Conservation (phyloP, 352 stramenopile species). For the Phytophthora pinifolia region DNA sequence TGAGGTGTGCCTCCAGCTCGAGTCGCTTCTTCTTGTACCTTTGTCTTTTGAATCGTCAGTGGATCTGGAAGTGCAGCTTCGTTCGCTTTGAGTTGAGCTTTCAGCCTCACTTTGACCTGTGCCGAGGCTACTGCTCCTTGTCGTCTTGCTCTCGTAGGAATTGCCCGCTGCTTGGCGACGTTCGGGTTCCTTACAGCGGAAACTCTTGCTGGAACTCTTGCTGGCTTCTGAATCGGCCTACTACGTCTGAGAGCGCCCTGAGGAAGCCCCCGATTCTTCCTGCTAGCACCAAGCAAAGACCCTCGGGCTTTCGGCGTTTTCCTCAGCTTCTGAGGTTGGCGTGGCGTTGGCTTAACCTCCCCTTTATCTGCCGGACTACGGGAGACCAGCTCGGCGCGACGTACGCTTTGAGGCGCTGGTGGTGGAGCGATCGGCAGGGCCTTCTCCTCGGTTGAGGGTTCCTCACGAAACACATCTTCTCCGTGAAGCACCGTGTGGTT, state of each 20-base stretch:
- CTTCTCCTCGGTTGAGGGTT: slow-evolving; percentile 7
- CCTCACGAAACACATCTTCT: slow-evolving; percentile 63
- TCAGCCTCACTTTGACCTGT: slow-evolving; percentile 21
- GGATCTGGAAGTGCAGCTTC: slow-evolving; percentile 27
- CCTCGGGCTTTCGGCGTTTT: not conserved
- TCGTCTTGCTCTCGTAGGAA: slow-evolving; percentile 6
- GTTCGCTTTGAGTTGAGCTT: slow-evolving; percentile 15
- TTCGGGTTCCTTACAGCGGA: slow-evolving; percentile 6
- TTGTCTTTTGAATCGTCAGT: slow-evolving; percentile 2
- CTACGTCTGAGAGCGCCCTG: slow-evolving; percentile 11
- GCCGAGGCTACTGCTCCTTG: not conserved
- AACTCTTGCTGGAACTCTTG: slow-evolving; percentile 12
- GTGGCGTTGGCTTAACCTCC: slow-evolving; percentile 9
- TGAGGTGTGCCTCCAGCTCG: not conserved
- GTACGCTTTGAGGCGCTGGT: slow-evolving; percentile 10
- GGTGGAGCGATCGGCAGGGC: not conserved
- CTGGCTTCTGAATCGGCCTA: slow-evolving; percentile 15
- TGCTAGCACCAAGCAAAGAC: slow-evolving; percentile 12
- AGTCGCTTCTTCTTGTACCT: not conserved
- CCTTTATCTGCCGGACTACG: not conserved
- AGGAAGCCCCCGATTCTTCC: slow-evolving; percentile 19
- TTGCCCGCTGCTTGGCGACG: slow-evolving; percentile 11
- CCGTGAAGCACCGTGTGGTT: slow-evolving; percentile 75
- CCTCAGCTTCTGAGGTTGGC: not conserved
- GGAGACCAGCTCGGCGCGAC: slow-evolving; percentile 9